A percentile compares a stretch with the other conserved stretches of the same genome.
Conservation (phyloP, 2,329 filamentous ascomycete genomes). For the Aspergillus thermomutatus region DNA sequence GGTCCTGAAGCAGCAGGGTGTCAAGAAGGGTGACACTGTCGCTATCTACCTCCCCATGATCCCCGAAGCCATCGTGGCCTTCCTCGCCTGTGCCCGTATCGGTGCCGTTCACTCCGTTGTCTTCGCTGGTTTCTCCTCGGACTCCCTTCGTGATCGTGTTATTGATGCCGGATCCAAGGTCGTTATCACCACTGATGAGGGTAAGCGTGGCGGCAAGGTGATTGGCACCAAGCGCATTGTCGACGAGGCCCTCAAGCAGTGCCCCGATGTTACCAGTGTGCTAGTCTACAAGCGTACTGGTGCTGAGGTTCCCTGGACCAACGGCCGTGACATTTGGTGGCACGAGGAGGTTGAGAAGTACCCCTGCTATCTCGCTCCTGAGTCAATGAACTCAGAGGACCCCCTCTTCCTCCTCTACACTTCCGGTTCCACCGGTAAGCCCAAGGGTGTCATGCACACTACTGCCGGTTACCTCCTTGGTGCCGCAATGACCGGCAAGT, state of each 20-base stretch:
- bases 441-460: conserved; percentile 98
- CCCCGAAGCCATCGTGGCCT: conserved; percentile 86
- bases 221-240: conserved; percentile 99
- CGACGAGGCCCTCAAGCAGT: conserved; percentile 94
- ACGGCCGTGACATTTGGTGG: conserved; percentile 93
- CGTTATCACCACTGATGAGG: conserved; percentile 95
- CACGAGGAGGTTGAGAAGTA: conserved; percentile 98
- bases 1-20: conserved; percentile 90
- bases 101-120: conserved; percentile 96
- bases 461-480: conserved; percentile 94
- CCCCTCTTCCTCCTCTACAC: conserved; percentile 97
- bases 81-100: conserved; percentile 87
- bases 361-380: conserved; percentile 85
- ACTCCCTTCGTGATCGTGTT: conserved; percentile 92
- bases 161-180: conserved; percentile 87
- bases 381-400: conserved; percentile 88
- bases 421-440: conserved; percentile 95
- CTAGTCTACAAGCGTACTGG: conserved; percentile 95
- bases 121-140: conserved; percentile 95
- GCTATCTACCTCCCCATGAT: conserved; percentile 99
- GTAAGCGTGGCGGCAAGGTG: conserved; percentile 93
- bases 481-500: conserved; percentile 91
- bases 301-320: conserved; percentile 84
- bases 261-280: conserved; percentile 78
- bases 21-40: conserved; percentile 95